These are phyloP conservation scores for Rhododendron simsii DNA, from an alignment of 148 eudicot species.

Conservation along the genomic window DNA sequence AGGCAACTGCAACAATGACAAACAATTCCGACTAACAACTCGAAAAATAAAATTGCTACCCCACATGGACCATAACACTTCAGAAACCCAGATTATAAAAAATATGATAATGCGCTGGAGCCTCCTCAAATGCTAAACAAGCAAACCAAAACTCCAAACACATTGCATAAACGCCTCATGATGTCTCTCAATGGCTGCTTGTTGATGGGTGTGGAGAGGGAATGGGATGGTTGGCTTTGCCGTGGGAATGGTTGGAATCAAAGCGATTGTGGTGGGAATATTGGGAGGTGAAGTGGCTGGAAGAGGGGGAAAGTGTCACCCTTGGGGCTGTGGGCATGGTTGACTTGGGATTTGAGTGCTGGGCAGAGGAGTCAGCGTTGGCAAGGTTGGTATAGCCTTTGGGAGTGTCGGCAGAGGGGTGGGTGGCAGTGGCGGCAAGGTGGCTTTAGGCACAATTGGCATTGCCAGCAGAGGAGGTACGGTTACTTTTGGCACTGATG, in stretches of 20 bases:
- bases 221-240: conserved; percentile 4
- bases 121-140: background rate
- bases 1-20: background rate
- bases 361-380: background rate
- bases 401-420: conserved; percentile 1
- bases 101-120: background rate
- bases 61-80: background rate
- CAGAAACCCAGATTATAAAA: background rate
- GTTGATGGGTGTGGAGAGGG: conserved; percentile 18
- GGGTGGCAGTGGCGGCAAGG: conserved; percentile 4
- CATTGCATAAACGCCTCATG: background rate
- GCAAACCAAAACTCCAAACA: background rate
- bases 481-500: background rate
- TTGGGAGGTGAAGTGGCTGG: conserved; percentile 13
- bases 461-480: conserved; percentile 9
- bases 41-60: background rate
- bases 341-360: background rate
- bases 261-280: conserved; percentile 2
- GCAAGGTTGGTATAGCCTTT: background rate
- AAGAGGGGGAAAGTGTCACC: conserved; percentile 2
- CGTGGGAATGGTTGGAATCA: background rate
- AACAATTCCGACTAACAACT: background rate
- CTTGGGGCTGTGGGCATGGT: background rate
- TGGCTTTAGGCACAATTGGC: conserved; percentile 6
- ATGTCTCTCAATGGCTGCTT: background rate